phyloP scores from a whole-genome alignment of 2,329 filamentous ascomycete species.

The Trichophyton mentagrophytes region DNA sequence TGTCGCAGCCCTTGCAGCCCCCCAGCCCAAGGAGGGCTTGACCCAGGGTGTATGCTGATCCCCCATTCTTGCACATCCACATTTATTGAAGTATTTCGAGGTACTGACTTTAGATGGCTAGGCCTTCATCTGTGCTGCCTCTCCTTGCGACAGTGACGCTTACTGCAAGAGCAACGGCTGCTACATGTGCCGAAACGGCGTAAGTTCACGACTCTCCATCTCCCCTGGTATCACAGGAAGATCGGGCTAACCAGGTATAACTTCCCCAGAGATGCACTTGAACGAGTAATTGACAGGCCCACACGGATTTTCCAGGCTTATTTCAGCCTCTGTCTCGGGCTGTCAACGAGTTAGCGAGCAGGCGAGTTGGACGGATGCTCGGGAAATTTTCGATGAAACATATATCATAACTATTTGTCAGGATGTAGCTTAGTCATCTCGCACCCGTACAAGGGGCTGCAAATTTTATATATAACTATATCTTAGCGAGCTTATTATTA shows the following conservation, averaged over 20 bases:
- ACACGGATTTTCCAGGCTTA: no score
- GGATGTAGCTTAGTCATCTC: no score
- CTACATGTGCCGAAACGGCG: background rate
- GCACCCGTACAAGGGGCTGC: no score
- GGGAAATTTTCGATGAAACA: no score
- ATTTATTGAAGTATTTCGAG: background rate
- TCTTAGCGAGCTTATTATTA: no score
- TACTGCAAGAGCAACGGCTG: conserved; percentile 5
- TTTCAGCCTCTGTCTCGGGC: no score
- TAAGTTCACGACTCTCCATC: background rate
- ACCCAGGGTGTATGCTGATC: conserved; percentile 4
- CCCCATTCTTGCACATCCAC: background rate
- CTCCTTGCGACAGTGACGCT: conserved; percentile 1
- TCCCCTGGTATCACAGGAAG: background rate
- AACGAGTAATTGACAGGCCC: background rate
- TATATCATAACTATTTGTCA: no score
- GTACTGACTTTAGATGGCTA: background rate
- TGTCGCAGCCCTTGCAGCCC: conserved; percentile 1
- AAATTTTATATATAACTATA: no score
- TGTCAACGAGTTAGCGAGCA: no score
- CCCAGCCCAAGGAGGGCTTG: background rate
- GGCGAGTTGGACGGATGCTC: no score
- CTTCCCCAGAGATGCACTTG: background rate
- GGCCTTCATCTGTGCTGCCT: conserved; percentile 3
- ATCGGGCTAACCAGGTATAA: background rate